These are phyloP conservation scores for Grosmannia serpens DNA, from an alignment of 2,329 filamentous ascomycete genomes.

Conservation along the genomic window DNA sequence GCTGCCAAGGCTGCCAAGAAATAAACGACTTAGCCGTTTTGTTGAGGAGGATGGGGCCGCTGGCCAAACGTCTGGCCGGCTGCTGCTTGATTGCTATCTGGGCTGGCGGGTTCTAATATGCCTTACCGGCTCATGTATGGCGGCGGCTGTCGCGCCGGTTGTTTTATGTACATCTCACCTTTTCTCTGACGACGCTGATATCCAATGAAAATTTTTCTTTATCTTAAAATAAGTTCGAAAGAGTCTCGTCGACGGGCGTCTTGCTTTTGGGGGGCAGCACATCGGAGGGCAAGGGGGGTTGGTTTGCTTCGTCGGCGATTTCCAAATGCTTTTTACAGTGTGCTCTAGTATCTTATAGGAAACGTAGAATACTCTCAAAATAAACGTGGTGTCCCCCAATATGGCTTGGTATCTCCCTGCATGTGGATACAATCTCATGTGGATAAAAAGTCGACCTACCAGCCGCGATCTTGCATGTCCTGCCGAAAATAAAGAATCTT, in stretches of 20 bases:
- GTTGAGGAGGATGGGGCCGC: constrained; percentile 5
- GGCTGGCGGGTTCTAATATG: background rate
- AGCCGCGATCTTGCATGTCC: no score
- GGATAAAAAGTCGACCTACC: no score
- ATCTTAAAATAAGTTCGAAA: background rate
- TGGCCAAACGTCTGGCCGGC: constrained; percentile 4
- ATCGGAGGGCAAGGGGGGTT: background rate
- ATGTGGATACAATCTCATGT: background rate
- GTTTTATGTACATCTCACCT: constrained; percentile 4
- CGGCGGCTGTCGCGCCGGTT: background rate
- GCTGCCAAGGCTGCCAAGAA: constrained; percentile 67
- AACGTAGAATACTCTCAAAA: background rate
- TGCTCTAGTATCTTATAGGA: background rate
- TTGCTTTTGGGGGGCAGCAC: background rate
- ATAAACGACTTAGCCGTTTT: constrained; percentile 33
- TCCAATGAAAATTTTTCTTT: constrained; percentile 4
- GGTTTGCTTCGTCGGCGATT: background rate
- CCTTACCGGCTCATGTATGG: background rate
- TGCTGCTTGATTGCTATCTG: constrained; percentile 2
- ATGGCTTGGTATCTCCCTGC: background rate
- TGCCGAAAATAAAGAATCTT: no score
- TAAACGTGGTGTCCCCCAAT: background rate
- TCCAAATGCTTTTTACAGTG: background rate
- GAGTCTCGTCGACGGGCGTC: background rate
- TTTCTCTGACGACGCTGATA: constrained; percentile 4